Percentiles rank a stretch among this genome's conserved stretches.
Evolutionary conservation across 805 yeast genomes (phyloP).

Genomic region (Candida berthetii): DNA sequence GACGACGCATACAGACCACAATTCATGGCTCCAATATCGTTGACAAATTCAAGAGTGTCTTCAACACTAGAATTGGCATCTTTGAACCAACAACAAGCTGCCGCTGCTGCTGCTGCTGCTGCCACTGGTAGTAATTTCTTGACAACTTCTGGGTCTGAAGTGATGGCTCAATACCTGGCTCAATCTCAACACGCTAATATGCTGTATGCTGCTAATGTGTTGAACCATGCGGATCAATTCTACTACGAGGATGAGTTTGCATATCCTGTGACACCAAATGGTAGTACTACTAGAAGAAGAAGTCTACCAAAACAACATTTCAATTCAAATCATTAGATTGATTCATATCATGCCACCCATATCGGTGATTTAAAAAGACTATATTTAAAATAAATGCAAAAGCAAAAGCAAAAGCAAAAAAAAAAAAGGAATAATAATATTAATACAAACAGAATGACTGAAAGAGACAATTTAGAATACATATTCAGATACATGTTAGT

Average conservation of each 20-base stretch:
- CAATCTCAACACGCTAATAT: slow-evolving; percentile 59
- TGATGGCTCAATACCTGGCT: slow-evolving; percentile 76
- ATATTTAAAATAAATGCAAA: too few relatives aligned
- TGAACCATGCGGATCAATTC: slow-evolving; percentile 40
- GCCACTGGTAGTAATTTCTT: not conserved
- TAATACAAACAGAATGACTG: too few relatives aligned
- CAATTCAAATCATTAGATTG: too few relatives aligned
- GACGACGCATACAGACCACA: not conserved
- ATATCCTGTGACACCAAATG: not conserved
- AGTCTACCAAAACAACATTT: not conserved
- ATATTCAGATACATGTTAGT: too few relatives aligned
- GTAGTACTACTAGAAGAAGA: not conserved
- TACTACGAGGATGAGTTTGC: slow-evolving; percentile 12
- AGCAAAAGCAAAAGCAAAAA: too few relatives aligned
- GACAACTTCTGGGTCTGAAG: slow-evolving; percentile 53
- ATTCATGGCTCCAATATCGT: too few relatives aligned
- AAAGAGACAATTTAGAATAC: too few relatives aligned
- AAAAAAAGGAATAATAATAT: too few relatives aligned
- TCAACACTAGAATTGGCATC: not conserved
- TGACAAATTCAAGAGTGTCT: not conserved
- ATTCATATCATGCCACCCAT: too few relatives aligned
- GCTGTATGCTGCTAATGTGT: slow-evolving; percentile 45
- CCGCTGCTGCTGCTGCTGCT: too few relatives aligned
- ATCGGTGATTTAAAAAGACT: too few relatives aligned
- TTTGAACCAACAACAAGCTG: too few relatives aligned